Evolutionary conservation across 345 rosid species (phyloP).

Genomic region (Barbarea vulgaris): DNA sequence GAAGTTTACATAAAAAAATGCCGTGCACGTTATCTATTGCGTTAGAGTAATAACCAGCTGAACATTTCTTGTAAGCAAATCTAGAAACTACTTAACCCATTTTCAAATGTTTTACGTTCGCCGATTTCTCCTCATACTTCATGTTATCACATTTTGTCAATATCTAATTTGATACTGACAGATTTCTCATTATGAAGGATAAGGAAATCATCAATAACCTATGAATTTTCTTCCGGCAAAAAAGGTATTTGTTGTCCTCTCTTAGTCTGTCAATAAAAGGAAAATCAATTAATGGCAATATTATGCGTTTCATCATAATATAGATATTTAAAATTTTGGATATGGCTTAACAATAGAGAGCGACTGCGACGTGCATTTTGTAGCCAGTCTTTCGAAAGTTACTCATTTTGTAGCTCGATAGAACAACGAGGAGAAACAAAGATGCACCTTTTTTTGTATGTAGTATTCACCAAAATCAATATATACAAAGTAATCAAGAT

Average conservation of each 20-base stretch:
- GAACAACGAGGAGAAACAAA: background rate
- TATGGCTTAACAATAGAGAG: background rate
- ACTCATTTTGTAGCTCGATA: background rate
- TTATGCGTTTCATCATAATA: background rate
- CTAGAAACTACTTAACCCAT: conserved; percentile 11
- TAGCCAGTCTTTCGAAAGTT: background rate
- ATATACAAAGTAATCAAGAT: background rate
- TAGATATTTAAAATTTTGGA: background rate
- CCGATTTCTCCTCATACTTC: conserved; percentile 7
- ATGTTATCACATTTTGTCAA: background rate
- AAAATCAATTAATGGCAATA: background rate
- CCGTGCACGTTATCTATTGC: conserved; percentile 38
- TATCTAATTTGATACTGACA: conserved; percentile 19
- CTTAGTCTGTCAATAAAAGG: background rate
- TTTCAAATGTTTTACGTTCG: conserved; percentile 5
- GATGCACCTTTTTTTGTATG: too few species aligned
- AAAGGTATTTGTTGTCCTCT: conserved; percentile 11
- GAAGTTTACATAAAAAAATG: conserved; percentile 8
- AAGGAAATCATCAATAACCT: conserved; percentile 15
- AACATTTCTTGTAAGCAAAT: conserved; percentile 30
- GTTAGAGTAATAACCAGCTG: conserved; percentile 26
- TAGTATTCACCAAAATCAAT: background rate
- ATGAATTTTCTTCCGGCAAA: background rate
- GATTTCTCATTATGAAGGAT: background rate
- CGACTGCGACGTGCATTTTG: background rate